A percentile compares a stretch with the other conserved stretches of the same genome.
Evolutionary conservation across 805 yeast species (phyloP).

Genomic region (Blastobotrys americana): DNA sequence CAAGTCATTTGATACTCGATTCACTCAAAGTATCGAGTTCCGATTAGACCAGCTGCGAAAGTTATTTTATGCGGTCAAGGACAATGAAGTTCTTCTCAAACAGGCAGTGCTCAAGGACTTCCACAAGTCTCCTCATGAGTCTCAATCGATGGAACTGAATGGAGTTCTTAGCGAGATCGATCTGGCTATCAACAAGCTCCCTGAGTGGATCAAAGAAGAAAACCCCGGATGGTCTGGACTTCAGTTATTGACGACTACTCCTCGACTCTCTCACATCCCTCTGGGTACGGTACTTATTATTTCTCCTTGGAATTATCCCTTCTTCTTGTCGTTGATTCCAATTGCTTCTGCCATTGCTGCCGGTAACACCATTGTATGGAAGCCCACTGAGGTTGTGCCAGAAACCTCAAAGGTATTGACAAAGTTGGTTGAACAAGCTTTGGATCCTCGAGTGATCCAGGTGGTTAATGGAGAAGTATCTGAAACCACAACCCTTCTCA

Average conservation of each 20-base stretch:
- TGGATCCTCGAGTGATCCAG: conserved; percentile 48
- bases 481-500: conserved; percentile 53
- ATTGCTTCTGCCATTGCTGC: conserved; percentile 75
- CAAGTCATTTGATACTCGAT: conserved; percentile 38
- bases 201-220: conserved; percentile 53
- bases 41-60: conserved; percentile 60
- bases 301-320: conserved; percentile 77
- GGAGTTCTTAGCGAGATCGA: conserved; percentile 49
- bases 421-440: conserved; percentile 44
- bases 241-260: conserved; percentile 19
- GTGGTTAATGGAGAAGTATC: conserved; percentile 68
- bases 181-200: conserved; percentile 51
- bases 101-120: conserved; percentile 62
- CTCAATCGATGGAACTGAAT: conserved; percentile 50
- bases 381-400: conserved; percentile 71
- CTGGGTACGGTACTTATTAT: conserved; percentile 66
- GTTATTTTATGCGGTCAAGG: conserved; percentile 55
- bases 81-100: conserved; percentile 46
- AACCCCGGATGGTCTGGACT: conserved; percentile 12
- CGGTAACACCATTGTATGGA: conserved; percentile 73
- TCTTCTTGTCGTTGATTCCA: conserved; percentile 55
- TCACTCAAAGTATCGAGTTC: conserved; percentile 44
- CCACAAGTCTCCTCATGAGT: conserved; percentile 56
- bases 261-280: conserved; percentile 30
- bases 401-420: conserved; percentile 50